Evolutionary conservation across 306 rosid genomes (phyloP).

Genomic region (Inga oerstediana): DNA sequence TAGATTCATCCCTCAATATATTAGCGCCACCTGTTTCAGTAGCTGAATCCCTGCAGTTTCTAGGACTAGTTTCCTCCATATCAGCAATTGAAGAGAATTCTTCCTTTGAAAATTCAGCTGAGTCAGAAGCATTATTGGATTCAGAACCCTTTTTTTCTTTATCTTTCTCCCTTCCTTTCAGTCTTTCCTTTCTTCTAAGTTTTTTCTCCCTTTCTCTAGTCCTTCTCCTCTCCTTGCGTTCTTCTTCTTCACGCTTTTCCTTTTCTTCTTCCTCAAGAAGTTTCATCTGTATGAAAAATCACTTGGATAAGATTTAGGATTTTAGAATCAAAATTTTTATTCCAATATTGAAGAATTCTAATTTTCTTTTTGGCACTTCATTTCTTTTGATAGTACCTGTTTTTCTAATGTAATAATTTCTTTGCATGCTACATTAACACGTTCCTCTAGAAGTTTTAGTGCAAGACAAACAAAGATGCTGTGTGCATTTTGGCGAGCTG

Average conservation of each 20-base stretch:
- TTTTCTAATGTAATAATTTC: constrained; percentile 94
- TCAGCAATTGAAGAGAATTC: constrained; percentile 57
- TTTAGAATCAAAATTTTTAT: constrained; percentile 39
- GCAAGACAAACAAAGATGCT: constrained; percentile 98
- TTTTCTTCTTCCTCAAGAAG: constrained; percentile 99
- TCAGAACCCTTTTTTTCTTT: constrained; percentile 59
- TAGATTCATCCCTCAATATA: constrained; percentile 59
- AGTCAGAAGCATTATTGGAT: constrained; percentile 45
- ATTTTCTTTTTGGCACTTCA: background rate
- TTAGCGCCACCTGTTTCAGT: constrained; percentile 57
- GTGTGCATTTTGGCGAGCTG: constrained; percentile 99
- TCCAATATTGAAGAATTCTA: constrained; percentile 24
- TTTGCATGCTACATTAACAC: constrained; percentile 96
- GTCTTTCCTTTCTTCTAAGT: constrained; percentile 89
- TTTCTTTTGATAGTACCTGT: constrained; percentile 63
- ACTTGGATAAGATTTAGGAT: constrained; percentile 33
- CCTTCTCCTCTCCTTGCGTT: constrained; percentile 93
- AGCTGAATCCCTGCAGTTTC: constrained; percentile 50
- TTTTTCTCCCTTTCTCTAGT: constrained; percentile 94
- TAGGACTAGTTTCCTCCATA: constrained; percentile 59
- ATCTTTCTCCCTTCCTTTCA: constrained; percentile 91
- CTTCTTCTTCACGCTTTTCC: constrained; percentile 98
- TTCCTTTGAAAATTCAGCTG: constrained; percentile 62
- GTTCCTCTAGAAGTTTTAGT: constrained; percentile 92
- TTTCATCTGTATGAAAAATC: constrained; percentile 67